These are phyloP conservation scores for Vanrija sp. DNA, from an alignment of 1,284 basidiomycete genomes.

Conservation along the genomic window DNA sequence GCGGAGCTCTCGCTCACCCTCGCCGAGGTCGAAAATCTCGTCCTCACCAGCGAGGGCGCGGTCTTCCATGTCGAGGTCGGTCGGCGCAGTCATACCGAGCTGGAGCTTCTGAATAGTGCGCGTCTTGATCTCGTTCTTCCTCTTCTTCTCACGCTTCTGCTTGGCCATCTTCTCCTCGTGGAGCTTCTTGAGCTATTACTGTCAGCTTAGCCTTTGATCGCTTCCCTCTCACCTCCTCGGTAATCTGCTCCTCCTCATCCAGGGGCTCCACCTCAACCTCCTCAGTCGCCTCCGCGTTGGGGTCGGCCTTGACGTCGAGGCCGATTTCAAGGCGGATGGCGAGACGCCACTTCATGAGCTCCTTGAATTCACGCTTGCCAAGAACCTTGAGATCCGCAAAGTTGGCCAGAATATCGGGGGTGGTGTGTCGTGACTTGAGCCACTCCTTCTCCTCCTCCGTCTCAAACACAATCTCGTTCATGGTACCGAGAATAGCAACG, in stretches of 20 bases:
- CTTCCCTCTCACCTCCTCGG: constrained; percentile 65
- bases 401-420: constrained; percentile 73
- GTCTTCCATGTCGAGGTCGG: constrained; percentile 78
- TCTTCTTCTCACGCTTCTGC: constrained; percentile 75
- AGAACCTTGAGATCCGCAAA: constrained; percentile 93
- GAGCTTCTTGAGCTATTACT: constrained; percentile 68
- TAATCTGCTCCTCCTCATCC: constrained; percentile 83
- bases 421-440: constrained; percentile 68
- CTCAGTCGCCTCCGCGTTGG: constrained; percentile 70
- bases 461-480: constrained; percentile 78
- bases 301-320: constrained; percentile 70
- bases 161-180: constrained; percentile 72
- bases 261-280: constrained; percentile 70
- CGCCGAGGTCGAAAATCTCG: constrained; percentile 79
- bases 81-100: constrained; percentile 95
- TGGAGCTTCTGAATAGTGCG: constrained; percentile 93
- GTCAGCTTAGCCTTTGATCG: background rate
- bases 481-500: constrained; percentile 72
- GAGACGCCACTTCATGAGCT: constrained; percentile 84
- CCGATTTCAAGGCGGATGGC: constrained; percentile 81
- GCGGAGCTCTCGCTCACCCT: constrained; percentile 56
- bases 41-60: constrained; percentile 61
- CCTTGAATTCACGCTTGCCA: constrained; percentile 96
- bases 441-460: constrained; percentile 85
- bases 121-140: constrained; percentile 82